Evolutionary conservation across 2,329 filamentous ascomycete genomes (phyloP).

Genomic region (Daldinia sp.): DNA sequence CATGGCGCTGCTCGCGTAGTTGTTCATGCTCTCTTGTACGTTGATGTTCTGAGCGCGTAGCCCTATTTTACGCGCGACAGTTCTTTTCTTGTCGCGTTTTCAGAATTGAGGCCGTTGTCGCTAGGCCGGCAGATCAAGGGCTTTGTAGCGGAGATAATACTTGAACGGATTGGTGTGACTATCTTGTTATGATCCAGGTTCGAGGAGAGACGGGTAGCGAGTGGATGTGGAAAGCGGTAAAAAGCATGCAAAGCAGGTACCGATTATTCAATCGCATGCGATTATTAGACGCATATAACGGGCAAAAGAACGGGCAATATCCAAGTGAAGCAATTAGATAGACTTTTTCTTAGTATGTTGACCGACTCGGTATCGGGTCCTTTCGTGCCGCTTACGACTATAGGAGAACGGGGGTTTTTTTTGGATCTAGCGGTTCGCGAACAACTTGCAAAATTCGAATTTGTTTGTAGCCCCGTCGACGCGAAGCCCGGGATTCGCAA

Average conservation of each 20-base stretch:
- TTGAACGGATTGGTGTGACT: slow-evolving; percentile 14
- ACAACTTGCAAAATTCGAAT: slow-evolving; percentile 8
- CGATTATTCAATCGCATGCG: slow-evolving; percentile 28
- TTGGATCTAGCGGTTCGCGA: slow-evolving; percentile 17
- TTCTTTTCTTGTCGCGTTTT: background rate
- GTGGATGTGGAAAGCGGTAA: slow-evolving; percentile 10
- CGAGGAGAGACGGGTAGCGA: slow-evolving; percentile 4
- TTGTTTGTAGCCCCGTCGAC: slow-evolving; percentile 6
- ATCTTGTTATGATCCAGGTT: background rate
- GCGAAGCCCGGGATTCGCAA: background rate
- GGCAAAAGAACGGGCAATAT: slow-evolving; percentile 34
- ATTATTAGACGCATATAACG: slow-evolving; percentile 12
- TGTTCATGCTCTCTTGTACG: slow-evolving; percentile 48
- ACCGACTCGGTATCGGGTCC: slow-evolving; percentile 14
- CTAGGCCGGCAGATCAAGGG: background rate
- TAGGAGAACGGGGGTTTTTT: background rate
- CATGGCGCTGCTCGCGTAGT: slow-evolving; percentile 51
- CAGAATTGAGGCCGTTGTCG: background rate
- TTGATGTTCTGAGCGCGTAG: slow-evolving; percentile 33
- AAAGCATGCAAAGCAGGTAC: slow-evolving; percentile 2
- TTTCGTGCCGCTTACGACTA: background rate
- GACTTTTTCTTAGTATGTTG: slow-evolving; percentile 4
- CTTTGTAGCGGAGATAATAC: background rate
- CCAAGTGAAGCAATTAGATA: slow-evolving; percentile 30
- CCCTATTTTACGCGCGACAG: slow-evolving; percentile 34